These are phyloP conservation scores for Myxozyma neotropica DNA, from an alignment of 805 yeast genomes.

Conservation along the genomic window DNA sequence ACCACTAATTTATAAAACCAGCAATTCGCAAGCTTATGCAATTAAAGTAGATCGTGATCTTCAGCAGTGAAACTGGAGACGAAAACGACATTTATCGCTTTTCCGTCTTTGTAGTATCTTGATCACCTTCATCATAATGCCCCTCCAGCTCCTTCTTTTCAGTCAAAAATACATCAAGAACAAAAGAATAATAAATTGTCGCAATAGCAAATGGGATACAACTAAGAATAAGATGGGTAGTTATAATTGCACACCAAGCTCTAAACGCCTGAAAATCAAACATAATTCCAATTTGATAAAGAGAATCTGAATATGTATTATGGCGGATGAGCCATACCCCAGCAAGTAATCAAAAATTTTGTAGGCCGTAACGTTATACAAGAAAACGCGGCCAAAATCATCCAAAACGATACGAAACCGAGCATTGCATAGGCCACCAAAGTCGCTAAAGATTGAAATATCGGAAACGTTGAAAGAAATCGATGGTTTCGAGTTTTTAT, in stretches of 20 bases:
- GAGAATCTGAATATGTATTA: slow-evolving; percentile 3
- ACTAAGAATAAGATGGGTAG: background rate
- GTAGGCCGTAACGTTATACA: background rate
- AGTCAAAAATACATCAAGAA: background rate
- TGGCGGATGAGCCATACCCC: slow-evolving; percentile 5
- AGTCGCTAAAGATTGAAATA: background rate
- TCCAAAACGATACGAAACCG: slow-evolving; percentile 8
- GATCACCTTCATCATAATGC: background rate
- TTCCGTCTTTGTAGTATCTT: background rate
- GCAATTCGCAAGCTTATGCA: no score
- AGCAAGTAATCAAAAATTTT: background rate
- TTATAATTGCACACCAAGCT: background rate
- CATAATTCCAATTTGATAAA: slow-evolving; percentile 1
- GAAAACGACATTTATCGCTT: background rate
- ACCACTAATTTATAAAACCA: no score
- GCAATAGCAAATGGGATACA: background rate
- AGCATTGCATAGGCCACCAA: background rate
- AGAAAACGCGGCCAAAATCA: background rate
- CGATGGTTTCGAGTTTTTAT: background rate
- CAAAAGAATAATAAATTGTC: background rate
- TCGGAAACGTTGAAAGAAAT: slow-evolving; percentile 33
- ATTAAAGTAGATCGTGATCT: no score
- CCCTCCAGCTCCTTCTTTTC: background rate
- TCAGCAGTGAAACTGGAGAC: no score
- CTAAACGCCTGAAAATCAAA: background rate